Evolutionary conservation across 108 stramenopile genomes (phyloP).

Genomic region (Licmophora abbreviata): DNA sequence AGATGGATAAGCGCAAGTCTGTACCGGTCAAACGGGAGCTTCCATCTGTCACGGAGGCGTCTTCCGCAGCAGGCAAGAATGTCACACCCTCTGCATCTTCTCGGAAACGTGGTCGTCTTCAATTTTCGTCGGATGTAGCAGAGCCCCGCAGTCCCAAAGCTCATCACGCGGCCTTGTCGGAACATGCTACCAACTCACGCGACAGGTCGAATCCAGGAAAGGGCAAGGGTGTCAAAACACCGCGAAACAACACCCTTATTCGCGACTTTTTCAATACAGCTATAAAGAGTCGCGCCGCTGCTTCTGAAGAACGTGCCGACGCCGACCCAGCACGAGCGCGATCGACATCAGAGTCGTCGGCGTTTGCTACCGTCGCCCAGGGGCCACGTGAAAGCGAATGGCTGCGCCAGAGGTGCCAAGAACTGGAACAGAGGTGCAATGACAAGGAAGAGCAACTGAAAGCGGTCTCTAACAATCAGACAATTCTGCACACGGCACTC

Average conservation of each 20-base stretch:
- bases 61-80: neutral
- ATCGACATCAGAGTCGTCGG: no score
- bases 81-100: neutral
- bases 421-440: slow-evolving; percentile 23
- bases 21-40: slow-evolving; percentile 33
- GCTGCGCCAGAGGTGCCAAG: slow-evolving; percentile 14
- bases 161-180: slow-evolving; percentile 1
- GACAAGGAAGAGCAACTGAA: slow-evolving; percentile 53
- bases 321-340: neutral
- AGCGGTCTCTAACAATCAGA: slow-evolving; percentile 72
- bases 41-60: slow-evolving; percentile 17
- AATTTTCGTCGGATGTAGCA: neutral
- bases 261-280: slow-evolving; percentile 1
- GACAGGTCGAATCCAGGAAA: neutral
- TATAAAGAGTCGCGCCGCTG: neutral
- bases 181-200: neutral
- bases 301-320: no score
- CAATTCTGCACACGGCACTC: slow-evolving; percentile 54
- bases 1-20: slow-evolving; percentile 25
- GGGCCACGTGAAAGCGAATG: slow-evolving; percentile 1
- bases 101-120: slow-evolving; percentile 1
- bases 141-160: neutral
- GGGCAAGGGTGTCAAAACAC: neutral
- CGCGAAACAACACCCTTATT: neutral
- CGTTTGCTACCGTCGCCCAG: slow-evolving; percentile 2